These are phyloP conservation scores for Taxillus chinensis DNA, from an alignment of 164 flowering plant genomes.

Conservation along the genomic window DNA sequence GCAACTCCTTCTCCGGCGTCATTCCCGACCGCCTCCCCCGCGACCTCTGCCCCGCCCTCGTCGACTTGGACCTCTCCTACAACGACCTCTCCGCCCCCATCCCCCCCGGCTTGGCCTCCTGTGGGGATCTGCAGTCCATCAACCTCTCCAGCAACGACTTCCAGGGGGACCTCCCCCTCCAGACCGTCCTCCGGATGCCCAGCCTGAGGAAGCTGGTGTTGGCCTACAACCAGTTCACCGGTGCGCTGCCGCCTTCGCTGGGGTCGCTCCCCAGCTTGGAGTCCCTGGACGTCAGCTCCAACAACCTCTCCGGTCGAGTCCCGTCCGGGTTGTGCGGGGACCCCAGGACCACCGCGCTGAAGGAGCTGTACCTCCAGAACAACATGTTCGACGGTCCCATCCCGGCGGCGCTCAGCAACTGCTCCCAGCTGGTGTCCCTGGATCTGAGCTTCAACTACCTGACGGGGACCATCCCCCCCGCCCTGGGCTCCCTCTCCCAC, in stretches of 20 bases:
- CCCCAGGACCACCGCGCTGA: constrained; percentile 25
- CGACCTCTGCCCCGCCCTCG: constrained; percentile 33
- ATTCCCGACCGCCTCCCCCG: constrained; percentile 27
- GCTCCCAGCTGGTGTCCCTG: constrained; percentile 64
- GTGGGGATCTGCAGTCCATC: constrained; percentile 41
- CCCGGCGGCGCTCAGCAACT: constrained; percentile 59
- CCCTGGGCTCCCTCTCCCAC: constrained; percentile 56
- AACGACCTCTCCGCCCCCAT: constrained; percentile 54
- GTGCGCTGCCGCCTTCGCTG: constrained; percentile 43
- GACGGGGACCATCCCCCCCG: constrained; percentile 63
- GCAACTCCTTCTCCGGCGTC: constrained; percentile 43
- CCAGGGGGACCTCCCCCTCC: constrained; percentile 54
- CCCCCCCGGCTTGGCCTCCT: constrained; percentile 45
- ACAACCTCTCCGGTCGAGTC: constrained; percentile 54
- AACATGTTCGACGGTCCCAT: constrained; percentile 55
- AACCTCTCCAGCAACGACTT: constrained; percentile 55
- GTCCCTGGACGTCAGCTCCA: constrained; percentile 74
- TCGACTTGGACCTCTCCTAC: constrained; percentile 58
- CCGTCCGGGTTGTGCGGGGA: constrained; percentile 48
- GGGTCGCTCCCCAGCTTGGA: constrained; percentile 47
- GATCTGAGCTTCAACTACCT: constrained; percentile 87
- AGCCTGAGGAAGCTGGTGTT: constrained; percentile 43
- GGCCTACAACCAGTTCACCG: constrained; percentile 48
- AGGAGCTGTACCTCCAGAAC: constrained; percentile 65
- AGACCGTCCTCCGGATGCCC: constrained; percentile 36